These are phyloP conservation scores for Flaveria sonorensis DNA, from an alignment of 129 eudicot species.

Conservation along the genomic window DNA sequence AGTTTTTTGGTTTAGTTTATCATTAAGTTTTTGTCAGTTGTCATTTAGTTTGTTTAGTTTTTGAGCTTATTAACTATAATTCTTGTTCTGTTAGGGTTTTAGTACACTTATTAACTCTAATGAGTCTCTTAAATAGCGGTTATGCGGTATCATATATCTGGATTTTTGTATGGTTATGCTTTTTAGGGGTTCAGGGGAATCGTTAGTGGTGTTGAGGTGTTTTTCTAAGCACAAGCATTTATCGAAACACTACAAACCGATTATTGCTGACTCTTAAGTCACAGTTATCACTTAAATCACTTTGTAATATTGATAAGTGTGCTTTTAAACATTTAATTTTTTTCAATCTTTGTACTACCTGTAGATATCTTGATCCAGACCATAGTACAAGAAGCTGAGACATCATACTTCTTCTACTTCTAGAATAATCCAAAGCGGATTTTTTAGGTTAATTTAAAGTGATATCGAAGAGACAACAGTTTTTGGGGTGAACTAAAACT, in stretches of 20 bases:
- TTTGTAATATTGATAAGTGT: background rate
- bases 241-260: background rate
- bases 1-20: background rate
- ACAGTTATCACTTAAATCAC: background rate
- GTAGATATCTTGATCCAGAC: constrained; percentile 22
- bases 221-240: background rate
- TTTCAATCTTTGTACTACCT: background rate
- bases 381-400: constrained; percentile 23
- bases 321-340: constrained; percentile 5
- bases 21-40: too few species aligned
- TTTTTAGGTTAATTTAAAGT: constrained; percentile 22
- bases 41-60: background rate
- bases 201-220: background rate
- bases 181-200: background rate
- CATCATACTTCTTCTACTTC: background rate
- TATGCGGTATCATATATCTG: background rate
- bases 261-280: background rate
- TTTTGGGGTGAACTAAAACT: constrained; percentile 30
- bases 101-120: background rate
- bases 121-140: background rate
- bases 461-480: background rate
- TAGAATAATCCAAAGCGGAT: background rate
- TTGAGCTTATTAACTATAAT: background rate
- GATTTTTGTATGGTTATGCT: background rate
- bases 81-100: background rate